A percentile compares a stretch with the other conserved stretches of the same genome.
Conservation (phyloP, 805 yeast genomes). For the Ogataea ganodermae region DNA sequence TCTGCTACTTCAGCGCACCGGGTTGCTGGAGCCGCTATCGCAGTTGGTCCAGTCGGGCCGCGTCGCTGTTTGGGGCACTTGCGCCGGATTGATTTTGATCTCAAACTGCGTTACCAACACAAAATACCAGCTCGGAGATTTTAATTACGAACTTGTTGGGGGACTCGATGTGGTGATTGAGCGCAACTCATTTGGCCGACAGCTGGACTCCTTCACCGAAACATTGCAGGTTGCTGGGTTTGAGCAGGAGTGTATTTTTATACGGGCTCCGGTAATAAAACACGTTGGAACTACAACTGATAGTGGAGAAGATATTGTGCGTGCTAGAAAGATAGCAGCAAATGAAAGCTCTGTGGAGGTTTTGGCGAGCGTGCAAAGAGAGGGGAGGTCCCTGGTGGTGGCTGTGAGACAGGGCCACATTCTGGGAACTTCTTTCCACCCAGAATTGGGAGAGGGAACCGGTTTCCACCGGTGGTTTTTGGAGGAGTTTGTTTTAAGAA, state of each 20-base stretch:
- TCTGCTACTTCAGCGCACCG: slow-evolving; percentile 65
- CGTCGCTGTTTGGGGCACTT: slow-evolving; percentile 77
- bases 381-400: slow-evolving; percentile 48
- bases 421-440: slow-evolving; percentile 79
- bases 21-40: slow-evolving; percentile 55
- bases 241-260: slow-evolving; percentile 53
- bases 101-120: slow-evolving; percentile 56
- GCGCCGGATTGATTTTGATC: slow-evolving; percentile 77
- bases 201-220: slow-evolving; percentile 62
- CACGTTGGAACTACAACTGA: not conserved
- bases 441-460: slow-evolving; percentile 59
- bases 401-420: slow-evolving; percentile 71
- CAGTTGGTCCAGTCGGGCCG: slow-evolving; percentile 50
- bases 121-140: slow-evolving; percentile 43
- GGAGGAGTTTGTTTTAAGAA: slow-evolving; percentile 50
- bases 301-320: slow-evolving; percentile 6
- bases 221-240: slow-evolving; percentile 40
- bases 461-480: slow-evolving; percentile 74
- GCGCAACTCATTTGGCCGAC: slow-evolving; percentile 80
- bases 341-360: slow-evolving; percentile 42
- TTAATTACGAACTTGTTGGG: slow-evolving; percentile 52
- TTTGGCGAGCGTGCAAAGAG: slow-evolving; percentile 40
- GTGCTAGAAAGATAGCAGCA: slow-evolving; percentile 11
- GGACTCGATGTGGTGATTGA: slow-evolving; percentile 64
- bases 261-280: slow-evolving; percentile 72